Evolutionary conservation across 345 rosid species (phyloP), one percentile per base, ranked within the genome.

Genomic region (Limnanthes douglasii): DNA sequence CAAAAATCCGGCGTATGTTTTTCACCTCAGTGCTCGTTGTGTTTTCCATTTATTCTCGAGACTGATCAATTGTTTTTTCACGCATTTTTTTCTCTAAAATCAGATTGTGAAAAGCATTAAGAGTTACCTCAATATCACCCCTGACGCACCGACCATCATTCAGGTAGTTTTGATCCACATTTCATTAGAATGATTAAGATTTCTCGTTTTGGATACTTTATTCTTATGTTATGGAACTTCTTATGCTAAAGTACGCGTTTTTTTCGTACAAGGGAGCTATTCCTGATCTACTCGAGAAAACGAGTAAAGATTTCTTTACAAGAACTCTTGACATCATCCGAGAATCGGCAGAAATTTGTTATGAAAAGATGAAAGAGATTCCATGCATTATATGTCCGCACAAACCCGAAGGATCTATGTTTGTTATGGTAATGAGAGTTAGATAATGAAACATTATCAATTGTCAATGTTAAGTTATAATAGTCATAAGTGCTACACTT

Each of bases 391-490:
- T 64, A 33, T 69, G 68, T 46, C 69, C 67, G 1, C 30, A 36
- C 8, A 69, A 62, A 42, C 72, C 73, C 3, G 53, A 66, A 37
- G 79, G 63, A n/a, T 50, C 71, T 19, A 50, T 71, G 65, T 68
- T 58, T 43, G 39, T 41, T 7, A 68, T 75, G 86, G 73, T 68
- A 31, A 28, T n/a, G n/a, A n/a, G n/a, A n/a, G n/a, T n/a, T n/a
- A n/a, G n/a, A n/a, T n/a, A n/a, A n/a, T n/a, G n/a, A n/a, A n/a
- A n/a, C n/a, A n/a, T n/a, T n/a, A n/a, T n/a, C n/a, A n/a, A n/a
- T n/a, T n/a, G n/a, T n/a, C n/a, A n/a, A n/a, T n/a, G n/a, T n/a
- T n/a, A n/a, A n/a, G n/a, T n/a, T n/a, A n/a, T n/a, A n/a, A n/a
- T n/a, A n/a, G n/a, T n/a, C n/a, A n/a, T n/a, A n/a, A n/a, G n/a